Evolutionary conservation across 345 rosid genomes (phyloP), one percentile per base, ranked within the genome.

Genomic region (Hibiscus tridactylites): DNA sequence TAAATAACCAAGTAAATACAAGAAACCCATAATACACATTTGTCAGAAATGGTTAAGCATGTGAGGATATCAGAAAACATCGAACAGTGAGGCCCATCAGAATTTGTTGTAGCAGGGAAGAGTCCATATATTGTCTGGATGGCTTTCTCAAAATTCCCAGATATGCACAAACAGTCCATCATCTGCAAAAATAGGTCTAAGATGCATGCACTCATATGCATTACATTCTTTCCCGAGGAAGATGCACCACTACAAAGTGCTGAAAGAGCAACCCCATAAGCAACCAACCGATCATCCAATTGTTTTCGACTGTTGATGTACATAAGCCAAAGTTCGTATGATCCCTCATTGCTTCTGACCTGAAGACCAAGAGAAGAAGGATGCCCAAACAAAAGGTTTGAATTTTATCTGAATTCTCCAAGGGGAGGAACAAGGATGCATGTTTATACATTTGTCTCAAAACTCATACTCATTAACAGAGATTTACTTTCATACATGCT

Each of bases 21-120:
- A 90, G 90, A 92, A 88, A 95, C 80, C 99, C 99, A 95, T 87
- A 95, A 90, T 79, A 91, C 84, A 89, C 87, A 90, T 87, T 86
- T 89, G 84, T 92, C 99, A 89, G 96, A 84, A 85, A 83, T 77
- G 75, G 88, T 88, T 84, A 95, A 85, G 90, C 89, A 90, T 71
- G 82, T 77, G 86, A 90, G 84, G 78, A 89, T 92, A 87, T 85
- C 86, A 85, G 88, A 81, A 82, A 94, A 81, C 85, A 85, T 83
- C 80, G 73, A 68, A 82, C 81, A 77, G 74, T 81, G 84, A 77
- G 82, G 82, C 80, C 89, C 90, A 63, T 89, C 87, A 68, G 94
- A 81, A 77, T 76, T 76, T 79, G 83, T 70, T 62, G 76, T 81
- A 68, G 79, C 73, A 16, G 73, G 78, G 44, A 85, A 80, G 62